These are phyloP conservation scores for Pelargonium fulgidum DNA, from an alignment of 441 rosid species.

Conservation along the genomic window DNA sequence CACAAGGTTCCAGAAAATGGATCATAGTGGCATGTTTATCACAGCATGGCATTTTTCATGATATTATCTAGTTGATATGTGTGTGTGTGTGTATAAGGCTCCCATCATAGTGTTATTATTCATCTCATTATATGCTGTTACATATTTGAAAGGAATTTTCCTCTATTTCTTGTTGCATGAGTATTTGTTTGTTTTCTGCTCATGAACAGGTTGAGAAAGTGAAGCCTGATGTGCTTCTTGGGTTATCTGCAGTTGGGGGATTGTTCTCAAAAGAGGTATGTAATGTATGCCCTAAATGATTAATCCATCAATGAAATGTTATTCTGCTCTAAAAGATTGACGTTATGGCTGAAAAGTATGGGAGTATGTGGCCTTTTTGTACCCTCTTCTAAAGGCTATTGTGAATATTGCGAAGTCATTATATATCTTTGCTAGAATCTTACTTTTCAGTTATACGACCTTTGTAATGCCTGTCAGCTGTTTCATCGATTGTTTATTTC, in stretches of 20 bases:
- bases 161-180: conserved; percentile 3
- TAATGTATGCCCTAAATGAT: conserved; percentile 8
- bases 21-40: not conserved
- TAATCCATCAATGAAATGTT: not conserved
- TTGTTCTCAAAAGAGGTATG: conserved; percentile 89
- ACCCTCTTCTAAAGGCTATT: not conserved
- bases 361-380: not conserved
- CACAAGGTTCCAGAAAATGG: conserved; percentile 3
- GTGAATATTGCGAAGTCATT: not conserved
- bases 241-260: conserved; percentile 99
- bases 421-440: not conserved
- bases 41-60: not conserved
- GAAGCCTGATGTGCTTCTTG: conserved; percentile 98
- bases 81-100: not conserved
- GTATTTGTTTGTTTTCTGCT: not conserved
- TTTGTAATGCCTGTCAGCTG: not conserved
- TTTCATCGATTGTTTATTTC: not conserved
- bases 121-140: not conserved
- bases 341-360: not conserved
- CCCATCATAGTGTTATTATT: conserved; percentile 1
- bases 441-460: not conserved
- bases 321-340: not conserved
- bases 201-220: conserved; percentile 73
- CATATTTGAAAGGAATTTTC: not conserved
- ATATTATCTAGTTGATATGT: not conserved